phyloP scores from a whole-genome alignment of 192 early-diverging fungal genomes.

The Coemansia sp. region DNA sequence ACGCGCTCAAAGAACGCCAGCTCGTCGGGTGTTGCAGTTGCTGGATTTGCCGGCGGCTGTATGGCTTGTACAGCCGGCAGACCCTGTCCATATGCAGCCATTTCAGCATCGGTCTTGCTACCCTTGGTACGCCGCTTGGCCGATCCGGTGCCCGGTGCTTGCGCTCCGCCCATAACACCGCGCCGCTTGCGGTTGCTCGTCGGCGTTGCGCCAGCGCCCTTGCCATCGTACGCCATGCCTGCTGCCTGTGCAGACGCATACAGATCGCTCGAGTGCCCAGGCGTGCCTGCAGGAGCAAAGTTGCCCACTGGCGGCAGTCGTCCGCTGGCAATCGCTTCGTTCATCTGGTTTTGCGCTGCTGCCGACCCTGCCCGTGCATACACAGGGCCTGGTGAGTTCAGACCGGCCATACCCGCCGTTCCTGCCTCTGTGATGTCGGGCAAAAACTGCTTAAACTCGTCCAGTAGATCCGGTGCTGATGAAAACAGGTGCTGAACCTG shows the following conservation, averaged over 20 bases:
- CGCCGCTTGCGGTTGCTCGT: constrained; percentile 41
- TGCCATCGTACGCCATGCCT: constrained; percentile 19
- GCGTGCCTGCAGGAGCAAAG: constrained; percentile 46
- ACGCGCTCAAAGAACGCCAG: constrained; percentile 92
- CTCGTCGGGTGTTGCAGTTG: constrained; percentile 69
- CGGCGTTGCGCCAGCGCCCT: constrained; percentile 17
- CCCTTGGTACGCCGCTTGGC: constrained; percentile 47
- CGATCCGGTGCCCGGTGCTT: constrained; percentile 24
- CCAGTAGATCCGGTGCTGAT: constrained; percentile 81
- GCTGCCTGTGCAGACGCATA: constrained; percentile 23
- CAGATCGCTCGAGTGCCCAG: constrained; percentile 18
- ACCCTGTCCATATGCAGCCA: constrained; percentile 17
- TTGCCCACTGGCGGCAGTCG: constrained; percentile 61
- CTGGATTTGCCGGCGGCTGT: constrained; percentile 28
- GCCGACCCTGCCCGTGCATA: constrained; percentile 26
- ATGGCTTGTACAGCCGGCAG: constrained; percentile 3
- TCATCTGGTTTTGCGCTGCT: constrained; percentile 13
- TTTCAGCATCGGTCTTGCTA: constrained; percentile 19
- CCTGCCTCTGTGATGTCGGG: constrained; percentile 78
- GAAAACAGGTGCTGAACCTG: constrained; percentile 91
- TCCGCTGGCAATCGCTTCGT: constrained; percentile 26
- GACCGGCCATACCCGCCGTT: constrained; percentile 13
- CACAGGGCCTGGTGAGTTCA: constrained; percentile 30
- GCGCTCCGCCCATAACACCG: constrained; percentile 25
- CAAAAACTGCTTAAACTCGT: constrained; percentile 98